phyloP scores from a whole-genome alignment of 148 eudicot genomes.

The Bassia scoparia region DNA sequence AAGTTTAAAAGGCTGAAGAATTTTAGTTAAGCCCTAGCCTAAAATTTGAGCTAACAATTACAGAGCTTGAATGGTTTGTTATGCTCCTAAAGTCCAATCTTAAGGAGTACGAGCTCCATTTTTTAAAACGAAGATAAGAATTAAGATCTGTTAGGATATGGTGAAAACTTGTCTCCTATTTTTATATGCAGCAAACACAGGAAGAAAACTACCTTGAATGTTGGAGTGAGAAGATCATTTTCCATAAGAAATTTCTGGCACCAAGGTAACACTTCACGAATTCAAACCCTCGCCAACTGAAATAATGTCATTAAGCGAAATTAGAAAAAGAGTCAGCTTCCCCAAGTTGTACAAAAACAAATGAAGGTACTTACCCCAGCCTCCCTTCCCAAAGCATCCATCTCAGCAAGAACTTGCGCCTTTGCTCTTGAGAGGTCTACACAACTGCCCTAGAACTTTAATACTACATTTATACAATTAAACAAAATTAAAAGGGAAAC shows the following conservation, averaged over 20 bases:
- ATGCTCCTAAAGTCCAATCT: no score
- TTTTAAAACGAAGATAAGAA: no score
- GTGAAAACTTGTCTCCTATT: not conserved
- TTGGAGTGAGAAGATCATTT: constrained; percentile 90
- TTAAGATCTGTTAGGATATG: no score
- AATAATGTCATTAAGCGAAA: constrained; percentile 12
- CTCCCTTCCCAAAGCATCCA: constrained; percentile 76
- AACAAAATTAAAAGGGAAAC: no score
- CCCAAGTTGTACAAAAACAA: not conserved
- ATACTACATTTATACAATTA: constrained; percentile 37
- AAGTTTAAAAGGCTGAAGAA: no score
- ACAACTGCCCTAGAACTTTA: constrained; percentile 61
- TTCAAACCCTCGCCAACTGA: constrained; percentile 90
- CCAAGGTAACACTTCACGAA: constrained; percentile 77
- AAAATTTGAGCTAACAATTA: no score
- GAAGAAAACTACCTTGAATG: constrained; percentile 54
- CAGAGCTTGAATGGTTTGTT: no score
- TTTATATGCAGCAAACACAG: not conserved
- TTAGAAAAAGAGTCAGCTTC: not conserved
- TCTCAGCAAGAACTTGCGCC: constrained; percentile 78
- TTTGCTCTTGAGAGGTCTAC: constrained; percentile 66
- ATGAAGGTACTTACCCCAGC: constrained; percentile 51
- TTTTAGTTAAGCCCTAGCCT: no score
- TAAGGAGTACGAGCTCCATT: no score
- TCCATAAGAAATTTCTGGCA: constrained; percentile 75